Base-by-base conservation (phyloP, 2,329 filamentous ascomycete species). In the Claviceps purpurea region DNA sequence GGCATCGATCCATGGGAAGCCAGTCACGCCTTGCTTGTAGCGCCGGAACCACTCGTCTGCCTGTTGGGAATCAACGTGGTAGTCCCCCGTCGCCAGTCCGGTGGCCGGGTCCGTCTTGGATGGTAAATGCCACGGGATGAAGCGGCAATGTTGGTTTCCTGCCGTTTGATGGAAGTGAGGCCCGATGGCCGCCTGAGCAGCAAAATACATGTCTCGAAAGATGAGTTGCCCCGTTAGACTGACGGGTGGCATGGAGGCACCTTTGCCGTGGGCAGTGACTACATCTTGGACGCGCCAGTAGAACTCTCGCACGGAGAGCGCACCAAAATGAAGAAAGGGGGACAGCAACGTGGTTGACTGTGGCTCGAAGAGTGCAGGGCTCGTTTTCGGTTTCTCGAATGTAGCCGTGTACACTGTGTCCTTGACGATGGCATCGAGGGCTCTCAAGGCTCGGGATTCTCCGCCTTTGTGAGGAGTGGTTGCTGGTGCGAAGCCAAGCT, bases 141-240 rank as follows among this genome's bases (percentile, higher is more conserved):
- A 89, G n/a, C 85, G 76, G 41, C 79, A 84, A 56, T 83, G 69
- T 0, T 74, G 65, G 59, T 90, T 90, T 39, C 77, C 76, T 48
- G 77, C 70, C 1, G 82, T 83, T 59, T 87, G 84, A 1, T 69
- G 72, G 58, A 87, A 89, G 0, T 70, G 60, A 37, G 76, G 71
- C 0, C 85, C 85, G 1, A 89, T 68, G 0, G 78, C 74, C 1
- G 85, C 84, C 62, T 90, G 85, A 0, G 85, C 85, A 14, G 78
- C 85, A 59, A 90, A 89, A 65, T 89, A 90, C 86, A 90, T 90
- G 62, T 90, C 86, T 16, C 86, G 75, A 64, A 90, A 90, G 11
- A 89, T 70, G 1, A 90, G 67, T 59, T 90, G 86, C 2, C 86
- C 86, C 0, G 76, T 81, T 16, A 90, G 65, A 55, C 79, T 85